A percentile compares a stretch with the other conserved stretches of the same genome.
Evolutionary conservation across 257 asterid species (phyloP).

Genomic region (Cruciata laevipes): DNA sequence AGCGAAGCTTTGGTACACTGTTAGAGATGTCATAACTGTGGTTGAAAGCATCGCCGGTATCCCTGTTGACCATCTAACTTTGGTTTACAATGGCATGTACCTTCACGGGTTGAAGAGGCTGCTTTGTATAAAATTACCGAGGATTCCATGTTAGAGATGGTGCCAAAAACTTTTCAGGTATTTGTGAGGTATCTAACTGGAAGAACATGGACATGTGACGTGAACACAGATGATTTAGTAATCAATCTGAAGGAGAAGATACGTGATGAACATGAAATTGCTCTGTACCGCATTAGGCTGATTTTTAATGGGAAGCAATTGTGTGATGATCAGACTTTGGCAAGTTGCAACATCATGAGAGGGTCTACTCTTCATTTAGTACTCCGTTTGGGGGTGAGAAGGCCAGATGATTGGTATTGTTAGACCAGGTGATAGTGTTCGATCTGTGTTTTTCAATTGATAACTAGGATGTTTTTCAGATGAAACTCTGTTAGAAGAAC

Average conservation of each 20-base stretch:
- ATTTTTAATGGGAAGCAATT: constrained; percentile 19
- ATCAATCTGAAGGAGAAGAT: constrained; percentile 17
- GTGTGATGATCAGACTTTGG: constrained; percentile 12
- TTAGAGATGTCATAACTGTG: constrained; percentile 13
- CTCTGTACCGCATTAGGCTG: constrained; percentile 10
- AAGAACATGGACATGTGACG: background rate
- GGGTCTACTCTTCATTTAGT: too few species aligned
- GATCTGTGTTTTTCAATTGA: too few species aligned
- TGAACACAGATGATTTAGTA: constrained; percentile 5
- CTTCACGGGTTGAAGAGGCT: constrained; percentile 14
- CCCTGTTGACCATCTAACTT: constrained; percentile 1
- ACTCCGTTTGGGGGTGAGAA: too few species aligned
- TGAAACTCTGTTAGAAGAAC: too few species aligned
- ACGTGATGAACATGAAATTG: background rate
- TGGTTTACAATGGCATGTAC: constrained; percentile 8
- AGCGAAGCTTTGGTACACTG: constrained; percentile 15
- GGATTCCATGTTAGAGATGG: constrained; percentile 12
- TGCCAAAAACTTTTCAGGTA: constrained; percentile 9
- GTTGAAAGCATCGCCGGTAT: constrained; percentile 18
- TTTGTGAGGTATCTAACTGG: constrained; percentile 3
- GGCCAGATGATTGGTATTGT: too few species aligned
- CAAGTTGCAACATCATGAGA: constrained; percentile 20
- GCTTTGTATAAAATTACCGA: constrained; percentile 8
- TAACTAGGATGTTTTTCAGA: too few species aligned
- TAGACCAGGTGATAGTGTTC: too few species aligned